These are phyloP conservation scores for Scenedesmus sp. DNA, from an alignment of 163 green algal species.

Conservation along the genomic window DNA sequence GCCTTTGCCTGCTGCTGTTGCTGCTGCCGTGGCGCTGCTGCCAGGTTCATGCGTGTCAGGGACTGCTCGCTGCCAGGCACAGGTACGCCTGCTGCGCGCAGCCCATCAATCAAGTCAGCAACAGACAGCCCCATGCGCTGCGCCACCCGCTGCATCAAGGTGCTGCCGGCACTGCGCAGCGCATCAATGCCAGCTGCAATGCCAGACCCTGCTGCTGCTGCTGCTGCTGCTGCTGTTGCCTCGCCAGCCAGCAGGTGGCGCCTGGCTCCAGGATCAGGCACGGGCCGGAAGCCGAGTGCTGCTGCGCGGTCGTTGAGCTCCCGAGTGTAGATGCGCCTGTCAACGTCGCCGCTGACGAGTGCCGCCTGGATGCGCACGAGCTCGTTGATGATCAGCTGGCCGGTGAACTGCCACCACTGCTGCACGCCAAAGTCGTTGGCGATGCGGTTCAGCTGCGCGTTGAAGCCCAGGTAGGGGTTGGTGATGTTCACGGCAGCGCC, in stretches of 20 bases:
- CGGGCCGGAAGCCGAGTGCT: not conserved
- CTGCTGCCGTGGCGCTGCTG: not conserved
- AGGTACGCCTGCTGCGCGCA: not conserved
- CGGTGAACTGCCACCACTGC: constrained; percentile 43
- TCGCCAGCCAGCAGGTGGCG: not conserved
- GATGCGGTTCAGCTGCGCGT: constrained; percentile 8
- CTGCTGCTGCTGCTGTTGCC: not conserved
- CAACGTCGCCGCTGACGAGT: constrained; percentile 2
- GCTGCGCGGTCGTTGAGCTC: not conserved
- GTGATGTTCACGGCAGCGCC: constrained; percentile 49
- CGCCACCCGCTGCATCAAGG: not conserved
- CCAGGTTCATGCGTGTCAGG: not conserved
- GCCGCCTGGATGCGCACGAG: constrained; percentile 40
- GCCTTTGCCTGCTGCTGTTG: not conserved
- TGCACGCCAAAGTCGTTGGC: constrained; percentile 53
- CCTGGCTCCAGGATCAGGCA: not conserved
- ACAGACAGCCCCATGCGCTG: not conserved
- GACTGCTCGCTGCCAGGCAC: not conserved
- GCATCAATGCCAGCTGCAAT: not conserved
- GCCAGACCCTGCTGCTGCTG: not conserved
- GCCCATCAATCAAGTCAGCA: not conserved
- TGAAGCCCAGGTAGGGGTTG: constrained; percentile 27
- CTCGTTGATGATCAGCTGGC: constrained; percentile 22
- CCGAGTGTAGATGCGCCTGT: constrained; percentile 1
- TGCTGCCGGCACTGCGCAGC: not conserved